phyloP scores from a whole-genome alignment of 305 asterid species.

The Fraxinus platypoda region DNA sequence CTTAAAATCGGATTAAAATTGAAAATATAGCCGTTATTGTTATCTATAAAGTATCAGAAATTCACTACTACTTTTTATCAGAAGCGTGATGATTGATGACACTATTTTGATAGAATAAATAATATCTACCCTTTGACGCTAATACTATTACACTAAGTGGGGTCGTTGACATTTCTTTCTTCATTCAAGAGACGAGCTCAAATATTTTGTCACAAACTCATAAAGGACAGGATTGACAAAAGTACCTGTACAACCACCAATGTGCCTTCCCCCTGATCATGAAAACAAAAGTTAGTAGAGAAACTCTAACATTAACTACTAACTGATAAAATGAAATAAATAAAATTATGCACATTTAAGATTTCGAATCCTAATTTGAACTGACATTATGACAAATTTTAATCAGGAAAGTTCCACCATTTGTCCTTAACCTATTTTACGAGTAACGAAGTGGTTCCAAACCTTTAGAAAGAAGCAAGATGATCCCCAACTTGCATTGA shows the following conservation, averaged over 20 bases:
- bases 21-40: too few relatives aligned
- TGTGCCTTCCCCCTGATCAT: conserved; percentile 63
- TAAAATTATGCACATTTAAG: not conserved
- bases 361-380: not conserved
- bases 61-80: not conserved
- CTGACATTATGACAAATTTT: not conserved
- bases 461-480: not conserved
- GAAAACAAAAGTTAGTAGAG: conserved; percentile 21
- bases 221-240: not conserved
- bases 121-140: not conserved
- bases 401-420: not conserved
- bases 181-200: not conserved
- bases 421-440: not conserved
- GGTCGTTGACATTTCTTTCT: not conserved
- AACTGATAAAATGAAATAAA: not conserved
- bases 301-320: not conserved
- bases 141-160: not conserved
- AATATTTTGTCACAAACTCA: not conserved
- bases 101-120: not conserved
- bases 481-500: not conserved
- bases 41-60: not conserved
- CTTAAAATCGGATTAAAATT: too few relatives aligned
- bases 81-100: not conserved
- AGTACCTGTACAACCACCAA: conserved; percentile 75
- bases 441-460: not conserved